Evolutionary conservation across 2,329 filamentous ascomycete species (phyloP).

Genomic region (Fusarium haematococcum): DNA sequence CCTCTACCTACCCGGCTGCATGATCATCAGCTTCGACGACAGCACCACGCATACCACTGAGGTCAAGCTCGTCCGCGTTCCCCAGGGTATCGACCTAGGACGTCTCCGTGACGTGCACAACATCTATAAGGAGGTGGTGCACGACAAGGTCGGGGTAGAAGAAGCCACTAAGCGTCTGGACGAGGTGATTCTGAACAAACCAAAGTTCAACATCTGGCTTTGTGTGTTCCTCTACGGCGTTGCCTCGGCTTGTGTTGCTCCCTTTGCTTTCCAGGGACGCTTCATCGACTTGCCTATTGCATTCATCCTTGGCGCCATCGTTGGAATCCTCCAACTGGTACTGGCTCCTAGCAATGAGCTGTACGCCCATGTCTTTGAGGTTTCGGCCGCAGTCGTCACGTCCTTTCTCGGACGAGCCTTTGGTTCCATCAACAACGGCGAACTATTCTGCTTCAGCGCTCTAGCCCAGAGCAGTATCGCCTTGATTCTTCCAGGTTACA

Average conservation of each 20-base stretch:
- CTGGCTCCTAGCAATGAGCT: slow-evolving; percentile 80
- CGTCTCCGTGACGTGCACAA: slow-evolving; percentile 80
- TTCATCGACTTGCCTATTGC: slow-evolving; percentile 82
- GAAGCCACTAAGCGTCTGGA: slow-evolving; percentile 74
- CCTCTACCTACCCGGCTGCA: slow-evolving; percentile 89
- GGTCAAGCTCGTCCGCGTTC: slow-evolving; percentile 77
- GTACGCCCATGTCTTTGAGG: slow-evolving; percentile 67
- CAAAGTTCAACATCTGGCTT: slow-evolving; percentile 64
- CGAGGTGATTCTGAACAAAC: slow-evolving; percentile 59
- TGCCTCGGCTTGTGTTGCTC: slow-evolving; percentile 80
- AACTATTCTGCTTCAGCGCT: slow-evolving; percentile 77
- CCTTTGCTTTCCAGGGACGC: slow-evolving; percentile 82
- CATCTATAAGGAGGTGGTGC: slow-evolving; percentile 85
- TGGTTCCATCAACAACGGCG: slow-evolving; percentile 70
- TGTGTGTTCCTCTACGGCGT: slow-evolving; percentile 78
- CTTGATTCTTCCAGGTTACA: slow-evolving; percentile 75
- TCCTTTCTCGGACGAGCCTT: slow-evolving; percentile 77
- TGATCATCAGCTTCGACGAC: slow-evolving; percentile 94
- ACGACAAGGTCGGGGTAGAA: slow-evolving; percentile 79
- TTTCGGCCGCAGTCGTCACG: slow-evolving; percentile 70
- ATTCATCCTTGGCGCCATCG: slow-evolving; percentile 79
- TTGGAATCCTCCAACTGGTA: slow-evolving; percentile 80
- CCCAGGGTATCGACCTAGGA: slow-evolving; percentile 78
- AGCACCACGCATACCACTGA: slow-evolving; percentile 79
- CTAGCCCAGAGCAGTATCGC: slow-evolving; percentile 80